Conservation (phyloP, 306 rosid species). For the Urtica urens region DNA sequence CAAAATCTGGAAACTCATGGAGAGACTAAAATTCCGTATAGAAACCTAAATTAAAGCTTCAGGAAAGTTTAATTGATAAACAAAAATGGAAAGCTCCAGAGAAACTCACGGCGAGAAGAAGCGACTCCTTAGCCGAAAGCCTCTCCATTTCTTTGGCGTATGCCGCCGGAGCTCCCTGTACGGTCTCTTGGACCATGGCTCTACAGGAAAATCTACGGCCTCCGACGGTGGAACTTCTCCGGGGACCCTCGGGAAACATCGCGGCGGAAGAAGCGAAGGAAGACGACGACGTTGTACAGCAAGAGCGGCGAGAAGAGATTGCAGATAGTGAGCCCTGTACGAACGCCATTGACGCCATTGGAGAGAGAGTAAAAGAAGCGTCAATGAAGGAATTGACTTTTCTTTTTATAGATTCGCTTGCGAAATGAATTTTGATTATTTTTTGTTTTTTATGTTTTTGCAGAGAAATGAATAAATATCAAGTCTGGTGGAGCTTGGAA, state of each 20-base stretch:
- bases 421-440: too few species aligned
- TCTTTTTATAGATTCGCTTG: neutral
- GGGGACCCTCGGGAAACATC: slow-evolving; percentile 7
- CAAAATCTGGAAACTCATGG: neutral
- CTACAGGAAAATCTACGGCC: slow-evolving; percentile 22
- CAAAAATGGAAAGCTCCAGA: neutral
- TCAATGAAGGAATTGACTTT: slow-evolving; percentile 1
- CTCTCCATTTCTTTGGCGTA: slow-evolving; percentile 99
- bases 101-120: slow-evolving; percentile 79
- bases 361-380: neutral
- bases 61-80: too few species aligned
- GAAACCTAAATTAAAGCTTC: neutral
- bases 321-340: slow-evolving; percentile 24
- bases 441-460: too few species aligned
- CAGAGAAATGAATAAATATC: too few species aligned
- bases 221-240: slow-evolving; percentile 5
- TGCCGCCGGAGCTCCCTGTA: slow-evolving; percentile 77
- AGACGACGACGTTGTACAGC: slow-evolving; percentile 11
- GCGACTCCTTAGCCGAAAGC: slow-evolving; percentile 93
- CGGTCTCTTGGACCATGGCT: slow-evolving; percentile 77
- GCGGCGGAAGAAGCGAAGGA: slow-evolving; percentile 12
- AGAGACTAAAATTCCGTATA: neutral
- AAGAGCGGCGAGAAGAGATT: slow-evolving; percentile 22
- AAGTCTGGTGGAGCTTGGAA: too few species aligned
- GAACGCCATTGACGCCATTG: slow-evolving; percentile 40